phyloP scores from a whole-genome alignment of 371 early-diverging fungal genomes.

The Mucor velutinosus region DNA sequence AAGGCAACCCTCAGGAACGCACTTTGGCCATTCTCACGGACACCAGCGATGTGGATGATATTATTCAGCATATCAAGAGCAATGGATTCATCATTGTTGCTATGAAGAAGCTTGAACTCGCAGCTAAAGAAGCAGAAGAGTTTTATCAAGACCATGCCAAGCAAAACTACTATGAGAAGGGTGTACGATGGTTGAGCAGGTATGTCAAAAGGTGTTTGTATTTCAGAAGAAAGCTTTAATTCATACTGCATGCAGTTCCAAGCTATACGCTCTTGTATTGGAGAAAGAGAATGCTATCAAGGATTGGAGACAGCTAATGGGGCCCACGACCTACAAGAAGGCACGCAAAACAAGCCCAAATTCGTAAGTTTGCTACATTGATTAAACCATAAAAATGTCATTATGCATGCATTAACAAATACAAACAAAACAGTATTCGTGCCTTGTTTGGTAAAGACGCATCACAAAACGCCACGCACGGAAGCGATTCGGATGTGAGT shows the following conservation, averaged over 20 bases:
- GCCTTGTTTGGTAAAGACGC: constrained; percentile 66
- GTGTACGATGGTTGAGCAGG: constrained; percentile 10
- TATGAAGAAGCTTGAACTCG: not conserved
- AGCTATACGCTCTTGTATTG: constrained; percentile 52
- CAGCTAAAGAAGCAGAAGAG: constrained; percentile 8
- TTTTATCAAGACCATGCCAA: constrained; percentile 4
- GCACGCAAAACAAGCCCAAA: constrained; percentile 63
- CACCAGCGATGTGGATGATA: not conserved
- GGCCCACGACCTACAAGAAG: constrained; percentile 71
- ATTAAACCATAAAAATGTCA: constrained; percentile 1
- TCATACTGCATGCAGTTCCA: not conserved
- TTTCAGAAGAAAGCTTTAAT: not conserved
- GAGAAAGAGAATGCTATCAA: constrained; percentile 65
- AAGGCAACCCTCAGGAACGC: constrained; percentile 1
- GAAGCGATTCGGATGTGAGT: constrained; percentile 63
- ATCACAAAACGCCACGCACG: constrained; percentile 73
- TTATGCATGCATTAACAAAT: not conserved
- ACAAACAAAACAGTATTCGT: constrained; percentile 34
- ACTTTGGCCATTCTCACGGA: constrained; percentile 8
- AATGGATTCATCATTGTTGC: constrained; percentile 1
- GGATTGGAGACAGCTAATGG: constrained; percentile 74
- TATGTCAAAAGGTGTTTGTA: not conserved
- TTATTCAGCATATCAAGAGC: not conserved
- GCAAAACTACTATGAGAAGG: constrained; percentile 3
- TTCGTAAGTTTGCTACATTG: constrained; percentile 20